Conservation (phyloP, 2,329 filamentous ascomycete genomes). For the Xylariaceae sp. region DNA sequence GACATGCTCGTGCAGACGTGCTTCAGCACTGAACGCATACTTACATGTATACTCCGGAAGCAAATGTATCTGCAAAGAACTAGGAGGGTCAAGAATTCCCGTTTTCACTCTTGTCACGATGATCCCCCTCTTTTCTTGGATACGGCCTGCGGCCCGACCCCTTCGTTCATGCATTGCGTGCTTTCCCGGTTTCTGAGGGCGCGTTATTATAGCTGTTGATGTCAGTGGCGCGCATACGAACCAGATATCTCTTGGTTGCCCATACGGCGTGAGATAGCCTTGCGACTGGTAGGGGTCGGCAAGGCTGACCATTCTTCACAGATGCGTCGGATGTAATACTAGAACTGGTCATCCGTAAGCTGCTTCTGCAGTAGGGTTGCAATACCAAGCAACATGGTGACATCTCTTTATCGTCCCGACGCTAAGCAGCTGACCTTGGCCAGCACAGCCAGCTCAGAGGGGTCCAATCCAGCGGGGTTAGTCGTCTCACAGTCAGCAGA, state of each 20-base stretch:
- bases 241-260: not conserved
- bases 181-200: constrained; percentile 10
- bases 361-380: constrained; percentile 19
- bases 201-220: constrained; percentile 17
- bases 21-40: constrained; percentile 7
- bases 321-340: constrained; percentile 21
- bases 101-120: constrained; percentile 8
- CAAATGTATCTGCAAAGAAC: not conserved
- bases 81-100: not conserved
- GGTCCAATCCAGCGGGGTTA: constrained; percentile 4
- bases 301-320: constrained; percentile 26
- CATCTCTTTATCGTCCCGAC: constrained; percentile 6
- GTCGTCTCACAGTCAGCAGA: constrained; percentile 22
- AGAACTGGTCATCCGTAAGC: constrained; percentile 18
- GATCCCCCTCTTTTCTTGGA: constrained; percentile 31
- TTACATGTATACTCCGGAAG: too few relatives aligned
- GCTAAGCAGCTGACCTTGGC: not conserved
- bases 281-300: constrained; percentile 2
- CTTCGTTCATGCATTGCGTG: constrained; percentile 19
- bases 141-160: constrained; percentile 29
- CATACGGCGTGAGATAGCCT: constrained; percentile 25
- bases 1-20: constrained; percentile 6
- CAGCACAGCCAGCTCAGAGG: not conserved
- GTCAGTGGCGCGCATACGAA: constrained; percentile 22
- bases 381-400: constrained; percentile 9